Conservation (phyloP, 345 rosid genomes). For the Brassica cretica region DNA sequence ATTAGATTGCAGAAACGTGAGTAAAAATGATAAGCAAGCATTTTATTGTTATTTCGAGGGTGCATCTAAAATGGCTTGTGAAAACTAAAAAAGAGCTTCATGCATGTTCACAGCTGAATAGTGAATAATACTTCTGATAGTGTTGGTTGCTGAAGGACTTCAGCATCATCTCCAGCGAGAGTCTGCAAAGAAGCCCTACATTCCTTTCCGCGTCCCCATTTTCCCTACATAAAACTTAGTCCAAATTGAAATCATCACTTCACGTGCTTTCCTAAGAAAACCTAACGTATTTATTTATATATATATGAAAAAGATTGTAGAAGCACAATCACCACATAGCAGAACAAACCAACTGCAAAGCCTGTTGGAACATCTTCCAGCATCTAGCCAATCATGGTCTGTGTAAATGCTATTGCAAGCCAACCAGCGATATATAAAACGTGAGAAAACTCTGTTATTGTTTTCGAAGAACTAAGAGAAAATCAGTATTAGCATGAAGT, state of each 20-base stretch:
- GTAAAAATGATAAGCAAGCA: neutral
- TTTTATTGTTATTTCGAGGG: neutral
- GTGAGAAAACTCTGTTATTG: conserved; percentile 36
- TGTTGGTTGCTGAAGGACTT: conserved; percentile 53
- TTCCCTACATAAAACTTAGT: conserved; percentile 38
- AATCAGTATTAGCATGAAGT: neutral
- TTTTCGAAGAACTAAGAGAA: neutral
- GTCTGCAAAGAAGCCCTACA: conserved; percentile 48
- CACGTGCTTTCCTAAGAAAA: neutral
- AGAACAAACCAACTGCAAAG: conserved; percentile 42
- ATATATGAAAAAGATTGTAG: neutral
- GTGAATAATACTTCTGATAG: conserved; percentile 45
- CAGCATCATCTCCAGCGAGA: conserved; percentile 52
- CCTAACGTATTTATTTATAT: neutral
- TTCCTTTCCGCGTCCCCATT: conserved; percentile 49
- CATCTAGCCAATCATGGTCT: conserved; percentile 37
- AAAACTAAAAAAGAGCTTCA: neutral
- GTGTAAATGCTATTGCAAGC: conserved; percentile 36
- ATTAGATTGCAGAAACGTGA: neutral
- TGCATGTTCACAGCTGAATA: neutral
- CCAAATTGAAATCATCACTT: conserved; percentile 7
- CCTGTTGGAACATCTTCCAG: conserved; percentile 45
- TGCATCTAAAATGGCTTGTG: neutral
- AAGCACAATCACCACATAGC: conserved; percentile 43
- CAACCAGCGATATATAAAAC: conserved; percentile 35